Evolutionary conservation across 2,329 filamentous ascomycete genomes (phyloP), one percentile per base, ranked within the genome.

Genomic region (Fusarium drepaniforme): DNA sequence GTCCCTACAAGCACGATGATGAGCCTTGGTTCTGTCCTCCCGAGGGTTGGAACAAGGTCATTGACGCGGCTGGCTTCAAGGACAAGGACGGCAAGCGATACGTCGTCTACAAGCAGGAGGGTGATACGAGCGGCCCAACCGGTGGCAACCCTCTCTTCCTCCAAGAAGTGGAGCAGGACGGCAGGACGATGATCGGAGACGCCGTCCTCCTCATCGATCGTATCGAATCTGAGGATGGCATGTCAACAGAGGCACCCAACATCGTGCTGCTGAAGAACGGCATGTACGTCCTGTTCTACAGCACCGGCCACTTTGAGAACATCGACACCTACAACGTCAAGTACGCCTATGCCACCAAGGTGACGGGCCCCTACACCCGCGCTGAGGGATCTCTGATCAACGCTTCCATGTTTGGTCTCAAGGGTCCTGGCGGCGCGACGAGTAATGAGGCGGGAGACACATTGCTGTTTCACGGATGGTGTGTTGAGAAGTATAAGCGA

Each of bases 401-500:
- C 3, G 46, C 42, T 21, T 68, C 67, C 6, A 51, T 62, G 7
- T 71, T 67, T 59, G 67, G 49, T 1, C 69, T 71, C 7, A 38
- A 51, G 11, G 69, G 61, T 5, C 69, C 69, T 51, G 69, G 69
- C 4, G 69, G 67, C 16, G 63, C 57, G 40, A 71, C 69, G 11
- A 71, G 69, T 15, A 71, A 63, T 13, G 67, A 53, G 30, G 69
- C 35, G 3, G 69, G 69, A 5, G 68, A 71, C 9, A 44, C 35
- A 0, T 15, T 71, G 40, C 49, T 71, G 2, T 71, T 71, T 3
- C 69, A 71, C 15, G 69, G 69, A 6, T 71, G 67, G 67, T 71
- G 69, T 4, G 62, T 59, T 15, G 18, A 70, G 0, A 49, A 56
- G 30, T 44, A 35, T 0, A 42, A 58, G 16, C 46, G 69, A 0